Conservation (phyloP, 805 yeast species). For the Candida dajiaensis region DNA sequence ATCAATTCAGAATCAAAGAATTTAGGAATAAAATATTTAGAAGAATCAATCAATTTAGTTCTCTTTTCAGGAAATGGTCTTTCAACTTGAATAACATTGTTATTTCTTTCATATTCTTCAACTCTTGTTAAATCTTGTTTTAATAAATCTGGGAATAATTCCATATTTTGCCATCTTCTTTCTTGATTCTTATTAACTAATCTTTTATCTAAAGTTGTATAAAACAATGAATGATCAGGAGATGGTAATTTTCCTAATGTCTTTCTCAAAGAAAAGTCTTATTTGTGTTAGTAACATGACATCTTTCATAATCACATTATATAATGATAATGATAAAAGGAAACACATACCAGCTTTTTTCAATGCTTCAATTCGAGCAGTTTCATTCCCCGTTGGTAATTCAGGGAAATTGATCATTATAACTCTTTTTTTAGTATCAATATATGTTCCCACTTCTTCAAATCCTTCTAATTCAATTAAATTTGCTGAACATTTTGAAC, state of each 20-base stretch:
- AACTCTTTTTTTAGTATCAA: constrained; percentile 58
- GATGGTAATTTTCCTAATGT: constrained; percentile 68
- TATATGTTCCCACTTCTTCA: constrained; percentile 48
- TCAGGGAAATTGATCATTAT: constrained; percentile 52
- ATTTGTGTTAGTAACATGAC: constrained; percentile 7
- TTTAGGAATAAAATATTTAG: constrained; percentile 25
- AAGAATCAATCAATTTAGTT: constrained; percentile 28
- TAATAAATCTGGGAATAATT: constrained; percentile 53
- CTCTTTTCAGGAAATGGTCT: constrained; percentile 27
- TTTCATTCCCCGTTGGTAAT: constrained; percentile 33
- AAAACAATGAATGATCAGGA: constrained; percentile 59
- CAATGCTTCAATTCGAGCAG: constrained; percentile 28
- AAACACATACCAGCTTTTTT: constrained; percentile 34
- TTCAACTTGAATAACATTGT: constrained; percentile 28
- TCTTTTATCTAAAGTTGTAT: constrained; percentile 38
- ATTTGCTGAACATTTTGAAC: constrained; percentile 47
- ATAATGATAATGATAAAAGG: constrained; percentile 3
- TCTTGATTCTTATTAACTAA: constrained; percentile 22
- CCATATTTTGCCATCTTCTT: constrained; percentile 28
- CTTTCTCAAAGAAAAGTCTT: constrained; percentile 37
- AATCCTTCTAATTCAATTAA: constrained; percentile 34
- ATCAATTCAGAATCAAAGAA: constrained; percentile 41
- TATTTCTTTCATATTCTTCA: constrained; percentile 51
- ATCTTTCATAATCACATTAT: too few relatives aligned
- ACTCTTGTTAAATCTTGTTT: constrained; percentile 39